phyloP scores from a whole-genome alignment of 2,329 filamentous ascomycete species.

The Fusarium goolgardi region DNA sequence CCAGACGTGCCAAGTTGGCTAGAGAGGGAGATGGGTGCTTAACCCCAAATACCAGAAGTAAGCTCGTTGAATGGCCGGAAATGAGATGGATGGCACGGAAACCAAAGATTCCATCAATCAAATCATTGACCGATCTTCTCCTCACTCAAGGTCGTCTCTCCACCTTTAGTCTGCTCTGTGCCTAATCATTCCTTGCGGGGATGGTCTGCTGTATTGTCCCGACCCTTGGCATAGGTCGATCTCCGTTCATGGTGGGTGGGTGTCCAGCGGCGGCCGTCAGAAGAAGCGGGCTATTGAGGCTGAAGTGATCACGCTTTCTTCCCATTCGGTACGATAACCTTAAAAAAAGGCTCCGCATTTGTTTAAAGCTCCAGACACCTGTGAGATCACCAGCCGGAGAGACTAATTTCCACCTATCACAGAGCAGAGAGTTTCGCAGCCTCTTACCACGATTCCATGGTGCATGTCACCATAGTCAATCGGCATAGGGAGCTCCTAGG shows the following conservation, averaged over 20 bases:
- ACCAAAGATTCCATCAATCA: constrained; percentile 45
- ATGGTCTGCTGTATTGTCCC: constrained; percentile 15
- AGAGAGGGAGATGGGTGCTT: constrained; percentile 59
- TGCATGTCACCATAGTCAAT: constrained; percentile 7
- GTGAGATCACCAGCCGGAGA: constrained; percentile 31
- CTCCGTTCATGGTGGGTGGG: constrained; percentile 9
- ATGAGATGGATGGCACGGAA: constrained; percentile 21
- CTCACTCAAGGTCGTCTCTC: constrained; percentile 29
- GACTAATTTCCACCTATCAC: constrained; percentile 41
- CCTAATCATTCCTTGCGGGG: constrained; percentile 30
- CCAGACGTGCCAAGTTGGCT: constrained; percentile 72
- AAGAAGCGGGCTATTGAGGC: constrained; percentile 32
- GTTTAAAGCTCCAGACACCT: constrained; percentile 10
- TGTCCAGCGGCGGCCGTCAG: constrained; percentile 15
- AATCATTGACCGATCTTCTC: constrained; percentile 28
- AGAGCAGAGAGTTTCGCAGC: background rate
- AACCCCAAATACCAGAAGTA: constrained; percentile 28
- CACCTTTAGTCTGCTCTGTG: constrained; percentile 19
- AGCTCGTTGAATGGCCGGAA: constrained; percentile 30
- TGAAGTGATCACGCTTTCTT: constrained; percentile 34
- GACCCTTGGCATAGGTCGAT: constrained; percentile 35
- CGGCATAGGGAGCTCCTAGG: constrained; percentile 24
- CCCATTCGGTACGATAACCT: constrained; percentile 27
- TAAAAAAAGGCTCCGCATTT: constrained; percentile 30
- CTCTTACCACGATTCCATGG: constrained; percentile 12